Evolutionary conservation across 768 basidiomycete species (phyloP), one percentile per base, ranked within the genome.

Genomic region (Cystobasidiopsis lactophilus): DNA sequence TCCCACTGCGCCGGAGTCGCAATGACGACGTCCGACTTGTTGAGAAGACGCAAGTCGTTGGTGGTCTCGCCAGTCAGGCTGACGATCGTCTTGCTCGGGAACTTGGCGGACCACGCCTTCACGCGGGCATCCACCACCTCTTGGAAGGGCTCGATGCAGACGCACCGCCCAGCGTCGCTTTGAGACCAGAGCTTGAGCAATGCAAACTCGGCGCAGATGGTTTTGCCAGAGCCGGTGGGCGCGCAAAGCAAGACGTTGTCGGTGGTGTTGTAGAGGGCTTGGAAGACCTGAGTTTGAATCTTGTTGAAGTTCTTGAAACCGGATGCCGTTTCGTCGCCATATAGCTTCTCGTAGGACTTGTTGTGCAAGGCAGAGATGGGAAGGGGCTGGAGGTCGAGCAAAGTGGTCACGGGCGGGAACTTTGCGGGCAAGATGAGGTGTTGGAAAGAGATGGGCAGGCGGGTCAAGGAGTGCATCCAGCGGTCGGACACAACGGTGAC

Each of bases 1-100:
- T 98, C 93, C 93, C 93, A 96, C 80, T 93, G 88, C 0, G 74
- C 71, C 0, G 93, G 93, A 2, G 93, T 96, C 65, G 88, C 93
- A 19, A 98, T 77, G 43, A 96, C 80, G 0, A 96, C 74, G 66
- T 96, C 89, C 63, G 82, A 80, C 68, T 86, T 80, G 70, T 88
- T 82, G 46, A 96, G 70, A 47, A 88, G 66, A 27, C 86, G 78
- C 54, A 98, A 66, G 65, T 98, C 93, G 3, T 85, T 81, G 56
- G 80, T 85, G 23, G 82, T 82, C 66, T 98, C 93, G 2, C 93
- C 93, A 1, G 91, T 95, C 50, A 98, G 68, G 56, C 82, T 82
- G 41, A 89, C 78, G 54, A 96, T 80, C 70, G 86, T 82, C 69
- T 96, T 96, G 13, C 71, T 63, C 16, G 75, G 71, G 56, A 96